Conservation (phyloP, 306 rosid species). For the Cucurbita ficifolia region DNA sequence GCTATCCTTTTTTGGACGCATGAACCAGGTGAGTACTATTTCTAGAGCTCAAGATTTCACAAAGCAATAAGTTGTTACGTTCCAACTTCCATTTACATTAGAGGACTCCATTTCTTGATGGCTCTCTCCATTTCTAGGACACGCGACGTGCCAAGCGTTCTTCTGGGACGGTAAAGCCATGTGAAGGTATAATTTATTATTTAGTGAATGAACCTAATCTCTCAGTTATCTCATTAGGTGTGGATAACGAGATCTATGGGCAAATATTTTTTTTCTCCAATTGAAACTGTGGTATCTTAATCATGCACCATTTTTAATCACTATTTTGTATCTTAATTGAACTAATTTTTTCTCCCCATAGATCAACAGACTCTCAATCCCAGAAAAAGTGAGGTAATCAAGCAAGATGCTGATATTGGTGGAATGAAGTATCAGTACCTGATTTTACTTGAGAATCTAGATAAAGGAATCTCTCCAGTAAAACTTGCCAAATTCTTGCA, state of each 20-base stretch:
- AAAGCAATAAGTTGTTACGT: background rate
- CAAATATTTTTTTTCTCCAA: background rate
- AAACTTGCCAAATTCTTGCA: constrained; percentile 37
- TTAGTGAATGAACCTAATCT: background rate
- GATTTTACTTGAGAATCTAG: constrained; percentile 59
- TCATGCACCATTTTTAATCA: background rate
- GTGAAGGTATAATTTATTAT: constrained; percentile 11
- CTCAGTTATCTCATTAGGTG: background rate
- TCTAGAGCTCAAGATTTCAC: background rate
- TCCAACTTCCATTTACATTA: background rate
- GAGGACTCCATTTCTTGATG: background rate
- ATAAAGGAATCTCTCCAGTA: constrained; percentile 27
- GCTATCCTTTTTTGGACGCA: constrained; percentile 13
- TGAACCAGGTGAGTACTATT: background rate
- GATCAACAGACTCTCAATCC: background rate
- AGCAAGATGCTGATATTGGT: constrained; percentile 30
- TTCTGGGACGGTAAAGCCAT: background rate
- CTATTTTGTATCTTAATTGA: background rate
- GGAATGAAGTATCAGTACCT: constrained; percentile 22
- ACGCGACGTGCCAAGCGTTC: constrained; percentile 11
- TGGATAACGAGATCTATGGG: background rate
- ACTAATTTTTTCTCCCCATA: background rate
- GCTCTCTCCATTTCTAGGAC: constrained; percentile 22
- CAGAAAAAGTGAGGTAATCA: background rate
- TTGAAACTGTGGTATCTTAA: background rate